Evolutionary conservation across 805 yeast genomes (phyloP), one percentile per base, ranked within the genome.

Genomic region (Lachancea dasiensis): DNA sequence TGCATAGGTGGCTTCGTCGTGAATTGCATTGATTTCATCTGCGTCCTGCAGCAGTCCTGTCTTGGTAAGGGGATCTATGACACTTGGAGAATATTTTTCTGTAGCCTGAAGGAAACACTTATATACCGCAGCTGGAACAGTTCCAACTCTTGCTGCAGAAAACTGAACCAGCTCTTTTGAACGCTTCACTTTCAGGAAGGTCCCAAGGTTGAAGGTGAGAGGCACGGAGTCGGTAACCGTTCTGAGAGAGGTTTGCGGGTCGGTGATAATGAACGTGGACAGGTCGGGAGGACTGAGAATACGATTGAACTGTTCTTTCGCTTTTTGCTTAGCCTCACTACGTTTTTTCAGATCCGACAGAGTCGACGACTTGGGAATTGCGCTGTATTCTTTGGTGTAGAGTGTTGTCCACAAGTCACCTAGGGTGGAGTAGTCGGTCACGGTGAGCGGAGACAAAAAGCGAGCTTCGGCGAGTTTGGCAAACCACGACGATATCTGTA

Each of bases 111-210:
- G 69, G 3, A 79, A 76, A 8, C 68, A 58, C 31, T 68, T 67
- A 54, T 84, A 90, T 8, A 92, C 69, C 30, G 67, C 60, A 0
- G 92, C 69, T 0, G 94, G 69, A 2, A 82, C 58, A 5, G 69
- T 61, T 3, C 97, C 97, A 22, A 87, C 60, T 38, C 86, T 70
- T 31, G 81, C 79, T 21, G 70, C 67, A 10, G 81, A 82, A 34
- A 82, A 69, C 23, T 74, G 73, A 1, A 67, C 74, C 11, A 92
- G 67, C 47, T 82, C 82, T 31, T 65, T 58, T 8, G 82, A 70
- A 47, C 97, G 72, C 50, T 79, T 68, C 23, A 72, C 62, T 52
- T 86, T 81, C 36, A 83, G 68, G 49, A 73, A 87, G 48, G 92
- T 67, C 22, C 75, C 72, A 36, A 83, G 65, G 51, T 78, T 81